Percentiles rank a stretch among this genome's conserved stretches.
phyloP scores from a whole-genome alignment of 441 rosid species.

The Manihot esculenta region DNA sequence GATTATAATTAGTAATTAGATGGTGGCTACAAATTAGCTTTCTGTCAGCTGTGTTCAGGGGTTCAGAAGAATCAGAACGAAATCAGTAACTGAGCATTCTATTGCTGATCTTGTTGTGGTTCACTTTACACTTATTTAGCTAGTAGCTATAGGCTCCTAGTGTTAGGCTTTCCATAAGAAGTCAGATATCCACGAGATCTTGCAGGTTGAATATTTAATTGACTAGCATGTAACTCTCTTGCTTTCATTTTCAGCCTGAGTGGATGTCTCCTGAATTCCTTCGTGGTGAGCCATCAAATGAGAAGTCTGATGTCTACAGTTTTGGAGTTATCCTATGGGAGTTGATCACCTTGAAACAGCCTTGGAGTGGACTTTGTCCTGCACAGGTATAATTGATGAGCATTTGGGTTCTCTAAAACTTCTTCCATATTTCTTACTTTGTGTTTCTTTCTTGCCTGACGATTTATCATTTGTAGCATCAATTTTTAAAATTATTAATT shows the following conservation, averaged over 20 bases:
- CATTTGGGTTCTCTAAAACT: background rate
- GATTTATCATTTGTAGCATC: background rate
- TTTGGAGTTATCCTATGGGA: conserved; percentile 96
- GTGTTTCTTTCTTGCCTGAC: background rate
- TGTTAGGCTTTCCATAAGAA: background rate
- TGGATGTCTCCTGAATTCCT: conserved; percentile 99
- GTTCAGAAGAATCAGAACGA: background rate
- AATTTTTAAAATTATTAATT: background rate
- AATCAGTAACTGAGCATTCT: background rate
- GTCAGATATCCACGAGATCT: conserved; percentile 28
- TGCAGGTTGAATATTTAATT: conserved; percentile 29
- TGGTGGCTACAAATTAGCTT: no score
- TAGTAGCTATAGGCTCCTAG: background rate
- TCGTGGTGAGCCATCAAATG: conserved; percentile 97
- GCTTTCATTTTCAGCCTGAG: conserved; percentile 80
- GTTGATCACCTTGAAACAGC: conserved; percentile 83
- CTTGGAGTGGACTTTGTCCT: conserved; percentile 92
- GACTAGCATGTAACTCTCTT: conserved; percentile 36
- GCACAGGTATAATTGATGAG: conserved; percentile 59
- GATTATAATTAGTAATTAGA: no score
- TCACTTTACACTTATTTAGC: background rate
- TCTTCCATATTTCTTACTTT: background rate
- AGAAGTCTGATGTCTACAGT: conserved; percentile 92
- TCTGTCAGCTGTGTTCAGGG: background rate
- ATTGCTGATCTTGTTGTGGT: background rate